These are phyloP conservation scores for Annona cherimola DNA, from an alignment of 164 flowering plant species.

Conservation along the genomic window DNA sequence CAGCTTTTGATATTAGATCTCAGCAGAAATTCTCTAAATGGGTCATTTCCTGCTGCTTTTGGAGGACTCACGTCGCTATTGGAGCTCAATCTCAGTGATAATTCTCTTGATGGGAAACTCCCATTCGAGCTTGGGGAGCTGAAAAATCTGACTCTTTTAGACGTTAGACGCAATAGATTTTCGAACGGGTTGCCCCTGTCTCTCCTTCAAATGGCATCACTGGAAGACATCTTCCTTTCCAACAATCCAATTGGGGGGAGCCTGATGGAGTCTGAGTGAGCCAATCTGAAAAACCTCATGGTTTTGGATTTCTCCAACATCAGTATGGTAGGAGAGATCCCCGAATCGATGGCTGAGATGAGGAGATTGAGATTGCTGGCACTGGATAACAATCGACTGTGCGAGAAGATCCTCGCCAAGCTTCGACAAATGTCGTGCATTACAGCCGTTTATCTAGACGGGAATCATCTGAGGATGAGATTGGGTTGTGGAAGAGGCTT, in stretches of 20 bases:
- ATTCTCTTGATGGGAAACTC: slow-evolving; percentile 47
- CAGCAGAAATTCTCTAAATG: slow-evolving; percentile 65
- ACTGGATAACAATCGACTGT: slow-evolving; percentile 58
- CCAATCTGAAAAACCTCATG: slow-evolving; percentile 38
- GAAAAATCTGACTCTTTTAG: slow-evolving; percentile 71
- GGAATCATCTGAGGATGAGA: slow-evolving; percentile 69
- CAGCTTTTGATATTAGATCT: slow-evolving; percentile 65
- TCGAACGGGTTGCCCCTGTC: slow-evolving; percentile 57
- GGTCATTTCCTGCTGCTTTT: slow-evolving; percentile 45
- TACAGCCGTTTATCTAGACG: slow-evolving; percentile 50
- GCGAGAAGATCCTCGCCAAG: slow-evolving; percentile 48
- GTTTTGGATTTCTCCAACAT: slow-evolving; percentile 58
- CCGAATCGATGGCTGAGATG: slow-evolving; percentile 49
- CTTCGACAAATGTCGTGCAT: slow-evolving; percentile 51
- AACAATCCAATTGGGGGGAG: slow-evolving; percentile 70
- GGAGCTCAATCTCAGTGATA: slow-evolving; percentile 83
- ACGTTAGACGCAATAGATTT: slow-evolving; percentile 60
- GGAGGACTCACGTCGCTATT: slow-evolving; percentile 60
- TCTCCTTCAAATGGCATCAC: slow-evolving; percentile 47
- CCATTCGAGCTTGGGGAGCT: slow-evolving; percentile 45
- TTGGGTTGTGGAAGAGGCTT: slow-evolving; percentile 50
- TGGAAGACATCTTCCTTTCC: slow-evolving; percentile 62
- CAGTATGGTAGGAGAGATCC: slow-evolving; percentile 57
- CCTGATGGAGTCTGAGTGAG: slow-evolving; percentile 43
- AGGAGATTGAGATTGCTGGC: slow-evolving; percentile 65